Conservation (phyloP, 2,329 filamentous ascomycete genomes). For the Colletotrichum sublineola region DNA sequence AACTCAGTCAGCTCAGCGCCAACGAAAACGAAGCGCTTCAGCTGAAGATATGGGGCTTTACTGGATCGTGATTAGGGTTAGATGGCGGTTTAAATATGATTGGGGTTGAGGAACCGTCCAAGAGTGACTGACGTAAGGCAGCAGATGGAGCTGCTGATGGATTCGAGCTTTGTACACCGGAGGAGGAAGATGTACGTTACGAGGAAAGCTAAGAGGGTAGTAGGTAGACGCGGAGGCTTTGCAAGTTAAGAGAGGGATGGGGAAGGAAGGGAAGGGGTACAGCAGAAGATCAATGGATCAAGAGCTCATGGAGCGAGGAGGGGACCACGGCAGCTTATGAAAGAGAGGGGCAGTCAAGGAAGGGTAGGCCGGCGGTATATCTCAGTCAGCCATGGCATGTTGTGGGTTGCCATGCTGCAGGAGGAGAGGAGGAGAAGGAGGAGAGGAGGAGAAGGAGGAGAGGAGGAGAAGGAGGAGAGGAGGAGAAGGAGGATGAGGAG, state of each 20-base stretch:
- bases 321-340: constrained; percentile 33
- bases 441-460: background rate
- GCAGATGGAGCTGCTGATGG: constrained; percentile 8
- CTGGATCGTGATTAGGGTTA: background rate
- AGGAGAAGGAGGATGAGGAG: background rate
- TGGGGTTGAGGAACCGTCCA: background rate
- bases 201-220: background rate
- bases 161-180: background rate
- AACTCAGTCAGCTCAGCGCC: constrained; percentile 25
- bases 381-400: constrained; percentile 25
- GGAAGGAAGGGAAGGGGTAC: constrained; percentile 20
- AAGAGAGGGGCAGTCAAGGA: constrained; percentile 18
- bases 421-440: background rate
- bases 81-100: constrained; percentile 12
- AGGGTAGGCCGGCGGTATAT: constrained; percentile 9
- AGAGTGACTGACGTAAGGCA: background rate
- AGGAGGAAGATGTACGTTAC: background rate
- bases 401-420: constrained; percentile 11
- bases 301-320: constrained; percentile 3
- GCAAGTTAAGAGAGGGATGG: background rate
- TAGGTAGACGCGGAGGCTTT: constrained; percentile 10
- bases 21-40: constrained; percentile 10
- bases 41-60: background rate
- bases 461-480: constrained; percentile 8
- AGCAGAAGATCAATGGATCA: constrained; percentile 21